Evolutionary conservation across 768 basidiomycete species (phyloP).

Genomic region (Suillus spraguei): DNA sequence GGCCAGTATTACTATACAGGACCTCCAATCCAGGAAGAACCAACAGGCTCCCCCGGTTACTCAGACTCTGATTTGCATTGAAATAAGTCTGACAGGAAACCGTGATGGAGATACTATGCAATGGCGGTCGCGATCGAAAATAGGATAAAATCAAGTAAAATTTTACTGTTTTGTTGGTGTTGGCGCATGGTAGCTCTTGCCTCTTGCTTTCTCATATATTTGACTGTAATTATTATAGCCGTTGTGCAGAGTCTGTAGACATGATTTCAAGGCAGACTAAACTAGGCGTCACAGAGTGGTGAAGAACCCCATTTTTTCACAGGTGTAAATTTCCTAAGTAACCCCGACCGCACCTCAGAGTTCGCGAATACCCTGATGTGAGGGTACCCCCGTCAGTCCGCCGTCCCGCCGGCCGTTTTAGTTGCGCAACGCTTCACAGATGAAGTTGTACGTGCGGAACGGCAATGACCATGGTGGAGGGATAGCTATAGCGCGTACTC

Average conservation of each 20-base stretch:
- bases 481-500: no score
- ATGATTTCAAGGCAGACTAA: background rate
- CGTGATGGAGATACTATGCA: background rate
- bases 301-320: background rate
- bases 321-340: no score
- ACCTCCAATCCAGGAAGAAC: slow-evolving; percentile 39
- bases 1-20: slow-evolving; percentile 47
- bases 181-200: background rate
- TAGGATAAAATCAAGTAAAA: no score
- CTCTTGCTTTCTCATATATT: background rate
- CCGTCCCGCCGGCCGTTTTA: no score
- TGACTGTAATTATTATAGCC: background rate
- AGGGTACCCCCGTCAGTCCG: no score
- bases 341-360: no score
- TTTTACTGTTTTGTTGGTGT: background rate
- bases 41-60: background rate
- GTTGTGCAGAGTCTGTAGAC: background rate
- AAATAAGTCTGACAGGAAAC: background rate
- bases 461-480: no score
- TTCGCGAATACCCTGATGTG: no score
- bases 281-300: background rate
- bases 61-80: background rate
- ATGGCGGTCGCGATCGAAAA: background rate
- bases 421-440: no score
- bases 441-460: no score